phyloP scores from a whole-genome alignment of 139 green algal genomes.

The Tetradesmus obliquus region DNA sequence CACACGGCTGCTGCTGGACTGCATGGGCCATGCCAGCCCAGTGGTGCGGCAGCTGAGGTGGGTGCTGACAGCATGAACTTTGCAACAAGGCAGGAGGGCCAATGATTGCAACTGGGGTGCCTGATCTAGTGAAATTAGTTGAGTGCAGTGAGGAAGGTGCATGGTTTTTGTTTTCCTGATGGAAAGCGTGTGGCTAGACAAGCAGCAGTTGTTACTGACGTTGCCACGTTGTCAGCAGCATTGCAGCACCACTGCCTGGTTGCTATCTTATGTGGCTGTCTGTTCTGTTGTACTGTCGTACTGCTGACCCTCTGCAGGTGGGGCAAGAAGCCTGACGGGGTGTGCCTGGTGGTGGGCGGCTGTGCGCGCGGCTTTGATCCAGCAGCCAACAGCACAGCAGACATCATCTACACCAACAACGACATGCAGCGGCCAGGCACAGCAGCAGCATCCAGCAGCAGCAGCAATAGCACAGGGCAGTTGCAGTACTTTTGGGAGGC shows the following conservation, averaged over 20 bases:
- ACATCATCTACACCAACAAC: conserved; percentile 86
- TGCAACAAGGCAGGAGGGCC: background rate
- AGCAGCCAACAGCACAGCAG: conserved; percentile 82
- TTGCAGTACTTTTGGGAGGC: conserved; percentile 94
- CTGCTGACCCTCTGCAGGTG: conserved; percentile 54
- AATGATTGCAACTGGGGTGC: background rate
- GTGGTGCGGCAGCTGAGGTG: conserved; percentile 89
- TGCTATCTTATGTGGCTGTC: background rate
- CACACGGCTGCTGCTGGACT: conserved; percentile 88
- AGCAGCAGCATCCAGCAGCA: conserved; percentile 66
- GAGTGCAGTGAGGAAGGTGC: no score
- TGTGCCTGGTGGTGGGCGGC: conserved; percentile 95
- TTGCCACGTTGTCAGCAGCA: background rate
- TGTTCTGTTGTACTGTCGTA: background rate
- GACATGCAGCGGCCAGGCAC: conserved; percentile 44
- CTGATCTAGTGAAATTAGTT: background rate
- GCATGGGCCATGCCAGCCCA: conserved; percentile 93
- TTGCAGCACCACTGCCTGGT: background rate
- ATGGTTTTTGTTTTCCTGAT: no score
- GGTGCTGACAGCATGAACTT: background rate
- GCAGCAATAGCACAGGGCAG: conserved; percentile 50
- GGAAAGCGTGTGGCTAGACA: no score
- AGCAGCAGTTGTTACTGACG: no score
- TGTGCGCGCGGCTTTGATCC: conserved; percentile 82
- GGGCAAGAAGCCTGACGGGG: conserved; percentile 89